phyloP scores from a whole-genome alignment of 2,329 filamentous ascomycete species.

The Aspergillus glaucus region DNA sequence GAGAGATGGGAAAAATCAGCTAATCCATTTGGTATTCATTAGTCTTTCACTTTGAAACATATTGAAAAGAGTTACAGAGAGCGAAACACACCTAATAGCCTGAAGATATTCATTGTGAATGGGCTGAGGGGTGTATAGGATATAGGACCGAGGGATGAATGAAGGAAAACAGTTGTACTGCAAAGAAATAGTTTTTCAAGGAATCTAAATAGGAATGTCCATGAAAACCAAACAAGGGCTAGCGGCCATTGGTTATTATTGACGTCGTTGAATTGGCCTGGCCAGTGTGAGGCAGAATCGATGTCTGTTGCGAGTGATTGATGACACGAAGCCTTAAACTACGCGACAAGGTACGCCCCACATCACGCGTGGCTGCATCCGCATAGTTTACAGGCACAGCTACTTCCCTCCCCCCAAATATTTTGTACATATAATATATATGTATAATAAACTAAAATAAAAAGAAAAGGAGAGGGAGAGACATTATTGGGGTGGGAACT shows the following conservation, averaged over 20 bases:
- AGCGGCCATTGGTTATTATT: background rate
- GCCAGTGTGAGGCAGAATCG: background rate
- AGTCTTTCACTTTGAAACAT: background rate
- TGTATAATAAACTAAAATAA: no score
- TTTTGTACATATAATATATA: background rate
- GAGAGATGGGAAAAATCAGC: constrained; percentile 92
- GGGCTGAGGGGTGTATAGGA: background rate
- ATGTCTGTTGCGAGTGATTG: constrained; percentile 8
- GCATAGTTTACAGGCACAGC: background rate
- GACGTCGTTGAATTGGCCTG: background rate
- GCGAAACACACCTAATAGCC: constrained; percentile 52
- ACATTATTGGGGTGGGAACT: no score
- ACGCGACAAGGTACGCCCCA: constrained; percentile 14
- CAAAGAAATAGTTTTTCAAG: background rate
- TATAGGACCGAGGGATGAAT: constrained; percentile 1
- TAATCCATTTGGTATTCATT: constrained; percentile 31
- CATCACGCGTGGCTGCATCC: constrained; percentile 5
- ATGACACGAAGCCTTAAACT: constrained; percentile 37
- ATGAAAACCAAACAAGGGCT: background rate
- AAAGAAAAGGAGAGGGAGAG: no score
- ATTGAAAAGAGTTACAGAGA: background rate
- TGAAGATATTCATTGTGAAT: constrained; percentile 62
- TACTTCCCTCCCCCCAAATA: background rate
- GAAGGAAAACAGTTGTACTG: background rate
- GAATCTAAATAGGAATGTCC: background rate